Evolutionary conservation across 768 basidiomycete genomes (phyloP).

Genomic region (Crucibulum laeve): DNA sequence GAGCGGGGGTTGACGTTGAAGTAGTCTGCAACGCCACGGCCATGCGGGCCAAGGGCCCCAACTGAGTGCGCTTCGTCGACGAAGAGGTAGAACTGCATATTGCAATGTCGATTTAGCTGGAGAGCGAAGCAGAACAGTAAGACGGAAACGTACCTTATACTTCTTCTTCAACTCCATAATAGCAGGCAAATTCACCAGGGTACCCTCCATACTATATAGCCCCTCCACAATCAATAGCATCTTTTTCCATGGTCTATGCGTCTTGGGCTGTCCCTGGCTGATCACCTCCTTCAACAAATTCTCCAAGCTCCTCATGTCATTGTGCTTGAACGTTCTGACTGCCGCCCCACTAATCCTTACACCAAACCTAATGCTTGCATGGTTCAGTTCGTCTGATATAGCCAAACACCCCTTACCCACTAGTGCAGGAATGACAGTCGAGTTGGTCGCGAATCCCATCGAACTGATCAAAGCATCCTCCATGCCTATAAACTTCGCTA

Average conservation of each 20-base stretch:
- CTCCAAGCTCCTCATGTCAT: conserved; percentile 85
- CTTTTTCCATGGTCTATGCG: conserved; percentile 99
- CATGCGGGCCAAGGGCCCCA: conserved; percentile 90
- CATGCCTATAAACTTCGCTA: conserved; percentile 84
- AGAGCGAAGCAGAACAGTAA: background rate
- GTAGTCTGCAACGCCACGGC: conserved; percentile 94
- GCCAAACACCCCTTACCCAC: conserved; percentile 89
- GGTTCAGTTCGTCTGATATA: conserved; percentile 96
- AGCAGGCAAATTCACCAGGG: conserved; percentile 76
- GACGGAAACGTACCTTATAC: conserved; percentile 71
- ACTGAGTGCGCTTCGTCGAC: conserved; percentile 98
- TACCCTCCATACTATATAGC: conserved; percentile 97
- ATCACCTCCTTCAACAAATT: conserved; percentile 81
- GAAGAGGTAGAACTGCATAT: conserved; percentile 85
- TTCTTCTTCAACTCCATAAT: conserved; percentile 85
- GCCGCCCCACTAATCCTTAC: conserved; percentile 84
- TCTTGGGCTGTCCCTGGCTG: conserved; percentile 96
- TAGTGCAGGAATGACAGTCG: conserved; percentile 88
- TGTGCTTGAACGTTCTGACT: conserved; percentile 95
- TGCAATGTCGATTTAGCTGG: background rate
- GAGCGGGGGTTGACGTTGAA: conserved; percentile 77
- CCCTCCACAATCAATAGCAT: conserved; percentile 94
- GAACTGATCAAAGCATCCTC: conserved; percentile 90
- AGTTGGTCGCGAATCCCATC: conserved; percentile 97
- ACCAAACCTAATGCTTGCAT: conserved; percentile 92